Evolutionary conservation across 2,329 filamentous ascomycete genomes (phyloP), one percentile per base, ranked within the genome.

Genomic region (Aspergillus pseudoviridinutans): DNA sequence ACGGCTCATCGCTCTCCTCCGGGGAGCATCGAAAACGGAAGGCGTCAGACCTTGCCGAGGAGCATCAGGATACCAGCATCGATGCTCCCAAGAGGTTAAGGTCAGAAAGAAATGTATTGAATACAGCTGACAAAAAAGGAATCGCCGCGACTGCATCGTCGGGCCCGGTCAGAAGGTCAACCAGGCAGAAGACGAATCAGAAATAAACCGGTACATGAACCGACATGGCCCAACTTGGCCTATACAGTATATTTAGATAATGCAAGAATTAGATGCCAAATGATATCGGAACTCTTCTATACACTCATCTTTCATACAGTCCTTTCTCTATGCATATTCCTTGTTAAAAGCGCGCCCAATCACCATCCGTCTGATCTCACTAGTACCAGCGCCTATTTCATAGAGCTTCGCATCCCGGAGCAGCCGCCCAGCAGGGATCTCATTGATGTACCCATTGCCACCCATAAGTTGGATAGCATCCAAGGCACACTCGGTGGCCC

Each of bases 331-430:
- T 47, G 72, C 84, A 73, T 87, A 96, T 75, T 95, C 88, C 78
- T 89, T 92, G 75, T 96, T 96, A 66, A 96, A 97, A 1, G 87
- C 89, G 63, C 92, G 82, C 28, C 94, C 93, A 70, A 99, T 96
- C 4, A 99, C 91, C 86, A 97, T 95, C 63, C 92, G 83, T 64
- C 94, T 82, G 52, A 99, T 88, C 78, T 99, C 94, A 59, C 91
- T 96, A 3, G 94, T 97, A 5, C 94, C 94, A 4, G 94, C 94
- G 1, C 94, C 94, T 71, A 99, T 97, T 78, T 97, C 94, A 74
- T 99, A 99, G 59, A 99, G 74, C 71, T 89, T 89, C 3, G 86
- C 86, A 76, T 89, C 86, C 69, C 94, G 78, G 66, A 97, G 76
- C 64, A 97, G 82, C 62, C 93, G 82, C 24, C 92, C 95, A 0